A percentile compares a stretch with the other conserved stretches of the same genome.
phyloP scores from a whole-genome alignment of 2,329 filamentous ascomycete species.

The Fusarium tuaranense region DNA sequence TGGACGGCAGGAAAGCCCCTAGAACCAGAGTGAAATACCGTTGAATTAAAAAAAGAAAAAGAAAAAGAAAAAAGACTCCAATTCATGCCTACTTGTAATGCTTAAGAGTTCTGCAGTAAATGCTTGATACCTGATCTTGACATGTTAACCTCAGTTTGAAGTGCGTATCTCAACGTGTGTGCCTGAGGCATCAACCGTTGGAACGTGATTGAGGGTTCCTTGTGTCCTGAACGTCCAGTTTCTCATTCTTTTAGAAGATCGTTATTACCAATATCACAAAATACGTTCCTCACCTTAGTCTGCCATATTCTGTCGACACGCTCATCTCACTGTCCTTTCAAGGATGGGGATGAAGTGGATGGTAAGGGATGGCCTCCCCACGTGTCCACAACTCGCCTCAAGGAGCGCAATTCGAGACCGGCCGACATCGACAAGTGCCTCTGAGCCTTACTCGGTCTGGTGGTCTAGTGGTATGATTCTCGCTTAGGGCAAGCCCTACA shows the following conservation, averaged over 20 bases:
- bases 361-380: neutral
- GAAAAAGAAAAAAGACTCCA: too few relatives aligned
- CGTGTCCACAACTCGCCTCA: neutral
- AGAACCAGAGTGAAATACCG: too few relatives aligned
- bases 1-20: too few relatives aligned
- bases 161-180: neutral
- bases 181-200: neutral
- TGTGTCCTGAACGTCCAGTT: too few relatives aligned
- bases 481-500: constrained; percentile 68
- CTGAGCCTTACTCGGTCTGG: constrained; percentile 48
- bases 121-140: too few relatives aligned
- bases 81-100: too few relatives aligned
- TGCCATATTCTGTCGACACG: neutral
- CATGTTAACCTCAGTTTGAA: too few relatives aligned
- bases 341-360: neutral
- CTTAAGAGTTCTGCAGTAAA: neutral
- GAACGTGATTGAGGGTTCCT: too few relatives aligned
- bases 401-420: neutral
- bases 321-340: neutral
- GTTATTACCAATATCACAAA: neutral
- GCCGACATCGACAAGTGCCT: neutral
- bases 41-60: too few relatives aligned
- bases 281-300: too few relatives aligned
- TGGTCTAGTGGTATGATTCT: constrained; percentile 78
- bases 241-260: neutral